Evolutionary conservation across 2,329 filamentous ascomycete species (phyloP), one percentile per base, ranked within the genome.

Genomic region (Claviceps maximensis): DNA sequence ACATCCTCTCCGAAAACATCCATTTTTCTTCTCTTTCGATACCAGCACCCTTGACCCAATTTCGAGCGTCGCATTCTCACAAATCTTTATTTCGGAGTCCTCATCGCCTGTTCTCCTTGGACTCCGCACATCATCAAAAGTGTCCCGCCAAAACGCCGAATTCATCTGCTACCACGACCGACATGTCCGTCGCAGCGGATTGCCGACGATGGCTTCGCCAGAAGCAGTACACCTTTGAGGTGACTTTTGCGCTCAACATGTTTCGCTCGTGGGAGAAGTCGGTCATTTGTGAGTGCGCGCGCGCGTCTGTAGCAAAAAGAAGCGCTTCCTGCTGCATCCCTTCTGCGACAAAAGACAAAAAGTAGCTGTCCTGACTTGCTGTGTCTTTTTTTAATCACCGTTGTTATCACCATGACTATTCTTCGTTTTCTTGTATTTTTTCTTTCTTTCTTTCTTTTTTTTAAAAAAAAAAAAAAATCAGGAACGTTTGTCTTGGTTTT

Each of bases 201-300:
- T 76, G 94, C 62, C 79, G 87, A 59, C 83, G 84, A 69, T 96
- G 90, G 89, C 77, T 97, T 60, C 84, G 89, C 70, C 81, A 90
- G 70, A 98, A 98, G 78, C 84, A 90, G 68, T 96, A 97, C 76
- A 93, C 97, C 75, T 89, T 97, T 67, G 93, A 98, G 74, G 91
- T 97, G 68, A 96, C 91, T 13, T 93, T 94, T 71, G 86, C 87
- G 56, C 80, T 97, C 27, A 97, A 98, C 77, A 97, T 98, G 87
- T 85, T 96, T 62, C 96, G 90, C 40, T 86, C 89, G 1, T 89
- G 86, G 51, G 93, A 98, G 75, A 95, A 95, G 70, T 91, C 95
- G 71, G 84, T 95, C 62, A 95, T 97, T 72, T 97, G 93, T 97
- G 79, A 54, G 89, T 70, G 83, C n/a, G n/a, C n/a, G 83, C 65